Conservation (phyloP, 306 rosid species). For the Cucumis sativus region DNA sequence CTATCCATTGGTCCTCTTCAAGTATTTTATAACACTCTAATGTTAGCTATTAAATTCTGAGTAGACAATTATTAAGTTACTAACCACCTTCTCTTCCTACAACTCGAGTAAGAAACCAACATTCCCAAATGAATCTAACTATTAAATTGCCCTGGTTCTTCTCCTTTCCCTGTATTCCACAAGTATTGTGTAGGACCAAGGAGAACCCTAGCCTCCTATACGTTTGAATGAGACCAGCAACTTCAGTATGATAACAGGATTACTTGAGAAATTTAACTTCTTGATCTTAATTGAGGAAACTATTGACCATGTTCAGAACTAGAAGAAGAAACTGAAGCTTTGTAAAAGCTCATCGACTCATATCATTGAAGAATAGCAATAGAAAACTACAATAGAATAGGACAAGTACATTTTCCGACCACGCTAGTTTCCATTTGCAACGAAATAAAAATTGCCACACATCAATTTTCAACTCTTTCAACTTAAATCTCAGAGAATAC, state of each 20-base stretch:
- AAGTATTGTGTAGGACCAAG: not conserved
- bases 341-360: not conserved
- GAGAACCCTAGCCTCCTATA: not conserved
- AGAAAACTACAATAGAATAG: not conserved
- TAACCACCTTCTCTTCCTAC: not conserved
- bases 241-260: not conserved
- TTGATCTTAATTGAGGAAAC: not conserved
- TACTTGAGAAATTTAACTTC: not conserved
- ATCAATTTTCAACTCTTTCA: not conserved
- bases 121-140: not conserved
- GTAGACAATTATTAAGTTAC: not conserved
- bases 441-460: not conserved
- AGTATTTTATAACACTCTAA: not conserved
- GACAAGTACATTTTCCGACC: not conserved
- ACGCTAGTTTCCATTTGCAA: not conserved
- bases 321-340: not conserved
- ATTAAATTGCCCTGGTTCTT: not conserved
- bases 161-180: not conserved
- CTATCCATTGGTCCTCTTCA: not conserved
- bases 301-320: not conserved
- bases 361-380: not conserved
- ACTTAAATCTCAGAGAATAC: not conserved
- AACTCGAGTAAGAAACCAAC: not conserved
- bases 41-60: not conserved
- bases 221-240: not conserved